Evolutionary conservation across 169 alveolate genomes (phyloP).

Genomic region (Eimeria tenella): DNA sequence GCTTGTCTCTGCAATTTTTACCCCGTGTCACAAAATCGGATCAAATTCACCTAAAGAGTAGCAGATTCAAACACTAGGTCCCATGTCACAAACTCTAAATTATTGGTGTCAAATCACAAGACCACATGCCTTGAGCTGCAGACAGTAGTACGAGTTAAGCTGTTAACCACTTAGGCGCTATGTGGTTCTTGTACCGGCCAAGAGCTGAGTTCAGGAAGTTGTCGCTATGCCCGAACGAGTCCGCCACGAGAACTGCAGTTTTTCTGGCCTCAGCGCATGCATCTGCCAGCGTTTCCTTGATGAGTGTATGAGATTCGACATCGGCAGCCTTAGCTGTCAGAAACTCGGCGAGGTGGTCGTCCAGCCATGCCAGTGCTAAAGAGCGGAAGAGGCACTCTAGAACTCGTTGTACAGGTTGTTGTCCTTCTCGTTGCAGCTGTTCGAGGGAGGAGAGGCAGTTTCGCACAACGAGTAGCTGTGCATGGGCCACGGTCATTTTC

Average conservation of each 20-base stretch:
- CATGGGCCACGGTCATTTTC: constrained; percentile 68
- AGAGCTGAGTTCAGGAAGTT: constrained; percentile 77
- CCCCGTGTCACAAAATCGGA: too few relatives aligned
- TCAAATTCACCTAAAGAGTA: too few relatives aligned
- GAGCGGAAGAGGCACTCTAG: constrained; percentile 2
- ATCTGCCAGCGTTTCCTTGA: constrained; percentile 5
- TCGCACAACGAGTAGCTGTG: constrained; percentile 59
- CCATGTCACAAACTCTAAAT: not conserved
- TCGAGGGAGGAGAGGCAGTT: constrained; percentile 9
- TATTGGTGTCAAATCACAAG: not conserved
- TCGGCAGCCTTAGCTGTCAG: constrained; percentile 4
- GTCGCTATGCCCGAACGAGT: constrained; percentile 69
- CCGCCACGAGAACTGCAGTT: constrained; percentile 72
- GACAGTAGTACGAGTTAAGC: too few relatives aligned
- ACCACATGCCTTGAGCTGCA: too few relatives aligned
- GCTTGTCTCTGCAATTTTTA: not conserved
- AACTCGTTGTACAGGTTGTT: not conserved
- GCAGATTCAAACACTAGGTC: not conserved
- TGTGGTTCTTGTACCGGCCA: constrained; percentile 32
- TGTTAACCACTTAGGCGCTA: too few relatives aligned
- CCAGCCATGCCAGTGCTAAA: constrained; percentile 51
- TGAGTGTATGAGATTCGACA: not conserved
- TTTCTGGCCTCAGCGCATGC: constrained; percentile 34
- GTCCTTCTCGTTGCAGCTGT: not conserved
- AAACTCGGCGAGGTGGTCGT: constrained; percentile 66